Conservation (phyloP, 2,329 filamentous ascomycete genomes). For the Aschersonia sp. region DNA sequence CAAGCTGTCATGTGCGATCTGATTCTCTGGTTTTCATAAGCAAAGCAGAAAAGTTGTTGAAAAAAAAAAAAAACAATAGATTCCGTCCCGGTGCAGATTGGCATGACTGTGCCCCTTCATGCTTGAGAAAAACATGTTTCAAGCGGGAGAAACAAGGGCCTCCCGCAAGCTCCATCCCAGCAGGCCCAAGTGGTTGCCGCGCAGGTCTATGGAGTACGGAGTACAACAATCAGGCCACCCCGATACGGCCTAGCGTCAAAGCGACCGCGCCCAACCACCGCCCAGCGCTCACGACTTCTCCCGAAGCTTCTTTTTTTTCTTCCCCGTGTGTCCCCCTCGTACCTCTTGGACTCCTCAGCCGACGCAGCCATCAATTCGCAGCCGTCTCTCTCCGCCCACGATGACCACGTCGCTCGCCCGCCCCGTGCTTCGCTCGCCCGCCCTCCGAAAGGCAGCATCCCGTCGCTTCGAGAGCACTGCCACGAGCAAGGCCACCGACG, state of each 20-base stretch:
- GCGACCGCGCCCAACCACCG: background rate
- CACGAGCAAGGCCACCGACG: constrained; percentile 22
- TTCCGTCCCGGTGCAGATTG: background rate
- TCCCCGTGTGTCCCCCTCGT: too few species aligned
- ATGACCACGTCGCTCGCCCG: constrained; percentile 21
- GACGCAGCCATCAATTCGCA: background rate
- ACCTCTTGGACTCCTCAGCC: too few species aligned
- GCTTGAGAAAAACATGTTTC: background rate
- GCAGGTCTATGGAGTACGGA: too few species aligned
- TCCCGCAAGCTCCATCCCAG: background rate
- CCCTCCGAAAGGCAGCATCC: constrained; percentile 27
- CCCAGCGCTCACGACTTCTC: constrained; percentile 21
- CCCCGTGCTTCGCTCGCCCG: constrained; percentile 30
- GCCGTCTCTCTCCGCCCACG: constrained; percentile 6
- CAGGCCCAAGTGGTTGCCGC: too few species aligned
- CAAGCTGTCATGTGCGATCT: too few species aligned
- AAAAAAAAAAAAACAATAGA: too few species aligned
- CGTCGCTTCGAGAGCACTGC: constrained; percentile 49
- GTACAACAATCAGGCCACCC: constrained; percentile 1
- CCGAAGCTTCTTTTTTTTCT: constrained; percentile 30
- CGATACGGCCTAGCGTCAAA: constrained; percentile 15
- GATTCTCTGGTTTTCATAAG: too few species aligned
- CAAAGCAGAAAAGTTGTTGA: too few species aligned
- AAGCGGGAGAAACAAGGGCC: background rate
- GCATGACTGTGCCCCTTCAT: background rate